A percentile compares a stretch with the other conserved stretches of the same genome.
These are phyloP conservation scores for Pseudogymnoascus sp. DNA, from an alignment of 2,329 filamentous ascomycete genomes.

Conservation along the genomic window DNA sequence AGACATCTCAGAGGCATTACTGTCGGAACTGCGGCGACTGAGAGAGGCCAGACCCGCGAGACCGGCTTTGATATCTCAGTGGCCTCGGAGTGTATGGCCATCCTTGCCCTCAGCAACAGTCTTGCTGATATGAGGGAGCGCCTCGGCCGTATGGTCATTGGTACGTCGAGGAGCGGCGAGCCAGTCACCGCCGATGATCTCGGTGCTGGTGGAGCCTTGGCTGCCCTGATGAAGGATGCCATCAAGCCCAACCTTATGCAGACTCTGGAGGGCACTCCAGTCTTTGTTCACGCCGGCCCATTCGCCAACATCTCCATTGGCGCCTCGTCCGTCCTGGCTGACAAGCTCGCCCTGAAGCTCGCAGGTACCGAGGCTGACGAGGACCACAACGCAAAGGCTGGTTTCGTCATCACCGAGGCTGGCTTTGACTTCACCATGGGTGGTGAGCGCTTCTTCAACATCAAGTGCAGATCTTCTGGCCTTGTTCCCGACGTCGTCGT, in stretches of 20 bases:
- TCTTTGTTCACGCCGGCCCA: slow-evolving; percentile 94
- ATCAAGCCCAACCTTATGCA: slow-evolving; percentile 99
- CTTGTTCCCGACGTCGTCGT: slow-evolving; percentile 90
- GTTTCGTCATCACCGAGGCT: slow-evolving; percentile 93
- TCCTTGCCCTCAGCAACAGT: slow-evolving; percentile 85
- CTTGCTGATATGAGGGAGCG: slow-evolving; percentile 86
- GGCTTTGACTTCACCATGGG: slow-evolving; percentile 99
- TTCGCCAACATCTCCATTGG: slow-evolving; percentile 99
- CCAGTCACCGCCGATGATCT: slow-evolving; percentile 95
- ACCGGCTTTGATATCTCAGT: slow-evolving; percentile 98
- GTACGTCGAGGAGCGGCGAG: slow-evolving; percentile 76
- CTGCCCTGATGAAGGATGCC: slow-evolving; percentile 93
- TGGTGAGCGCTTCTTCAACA: slow-evolving; percentile 99
- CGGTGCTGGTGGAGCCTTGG: slow-evolving; percentile 83
- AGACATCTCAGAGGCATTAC: slow-evolving; percentile 86
- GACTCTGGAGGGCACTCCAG: slow-evolving; percentile 90
- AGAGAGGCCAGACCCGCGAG: slow-evolving; percentile 80
- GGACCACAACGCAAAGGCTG: slow-evolving; percentile 72
- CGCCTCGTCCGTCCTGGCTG: slow-evolving; percentile 89
- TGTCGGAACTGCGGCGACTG: slow-evolving; percentile 79
- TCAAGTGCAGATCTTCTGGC: slow-evolving; percentile 94
- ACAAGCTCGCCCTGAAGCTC: slow-evolving; percentile 92
- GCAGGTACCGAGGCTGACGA: slow-evolving; percentile 91
- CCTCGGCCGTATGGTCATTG: slow-evolving; percentile 91
- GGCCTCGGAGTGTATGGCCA: slow-evolving; percentile 96